Evolutionary conservation across 2,329 filamentous ascomycete species (phyloP).

Genomic region (Cercospora sojina): DNA sequence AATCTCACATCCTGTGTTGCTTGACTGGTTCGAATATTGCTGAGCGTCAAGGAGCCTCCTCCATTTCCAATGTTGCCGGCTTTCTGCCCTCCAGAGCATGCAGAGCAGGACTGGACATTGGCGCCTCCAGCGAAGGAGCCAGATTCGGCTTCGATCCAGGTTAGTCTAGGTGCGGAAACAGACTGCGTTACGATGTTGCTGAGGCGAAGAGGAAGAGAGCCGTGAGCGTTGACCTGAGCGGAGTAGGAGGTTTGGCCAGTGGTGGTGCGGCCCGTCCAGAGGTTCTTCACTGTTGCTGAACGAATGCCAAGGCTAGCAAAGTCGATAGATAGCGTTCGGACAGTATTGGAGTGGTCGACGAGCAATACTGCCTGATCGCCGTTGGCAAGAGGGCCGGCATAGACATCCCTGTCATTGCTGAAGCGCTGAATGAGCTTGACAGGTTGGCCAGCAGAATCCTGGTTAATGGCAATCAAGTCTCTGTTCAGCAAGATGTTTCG

Average conservation of each 20-base stretch:
- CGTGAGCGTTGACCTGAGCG: slow-evolving; percentile 31
- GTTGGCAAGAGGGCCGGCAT: slow-evolving; percentile 40
- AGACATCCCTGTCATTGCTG: slow-evolving; percentile 43
- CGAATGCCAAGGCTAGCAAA: slow-evolving; percentile 37
- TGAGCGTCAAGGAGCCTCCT: slow-evolving; percentile 31
- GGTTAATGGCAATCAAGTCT: slow-evolving; percentile 59
- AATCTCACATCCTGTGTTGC: slow-evolving; percentile 39
- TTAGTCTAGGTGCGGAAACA: slow-evolving; percentile 17
- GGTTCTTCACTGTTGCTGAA: slow-evolving; percentile 39
- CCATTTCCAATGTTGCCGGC: slow-evolving; percentile 33
- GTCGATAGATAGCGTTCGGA: slow-evolving; percentile 37
- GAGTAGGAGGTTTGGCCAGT: slow-evolving; percentile 26
- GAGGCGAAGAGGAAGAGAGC: slow-evolving; percentile 37
- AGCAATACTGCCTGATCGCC: slow-evolving; percentile 40
- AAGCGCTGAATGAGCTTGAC: slow-evolving; percentile 50
- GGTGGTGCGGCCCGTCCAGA: slow-evolving; percentile 36
- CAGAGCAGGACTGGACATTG: slow-evolving; percentile 34
- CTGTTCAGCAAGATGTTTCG: slow-evolving; percentile 46
- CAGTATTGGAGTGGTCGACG: slow-evolving; percentile 42
- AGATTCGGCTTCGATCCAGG: slow-evolving; percentile 38
- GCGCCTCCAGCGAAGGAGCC: slow-evolving; percentile 39
- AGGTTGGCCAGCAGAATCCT: slow-evolving; percentile 55
- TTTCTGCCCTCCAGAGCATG: slow-evolving; percentile 38
- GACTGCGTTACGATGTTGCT: slow-evolving; percentile 35
- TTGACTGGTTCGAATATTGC: slow-evolving; percentile 31